Evolutionary conservation across 257 asterid species (phyloP), one percentile per base, ranked within the genome.

Genomic region (Hygrophila difformis): DNA sequence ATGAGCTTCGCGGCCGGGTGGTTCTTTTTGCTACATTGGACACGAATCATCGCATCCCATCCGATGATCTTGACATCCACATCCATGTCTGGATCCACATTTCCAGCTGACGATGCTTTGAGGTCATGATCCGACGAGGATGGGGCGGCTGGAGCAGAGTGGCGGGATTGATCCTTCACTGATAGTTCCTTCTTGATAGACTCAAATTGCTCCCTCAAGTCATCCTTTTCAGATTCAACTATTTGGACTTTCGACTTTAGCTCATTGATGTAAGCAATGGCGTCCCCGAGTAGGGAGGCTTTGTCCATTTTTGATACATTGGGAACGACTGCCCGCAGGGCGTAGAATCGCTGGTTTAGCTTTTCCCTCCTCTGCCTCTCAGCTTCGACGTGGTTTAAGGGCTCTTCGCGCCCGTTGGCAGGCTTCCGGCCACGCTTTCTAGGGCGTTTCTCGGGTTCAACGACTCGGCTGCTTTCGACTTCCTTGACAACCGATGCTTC

Each of bases 311-410:
- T 86, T 0, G 96, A 82, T 0, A 87, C 92, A 24, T 82, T 87
- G 0, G 96, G 96, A 10, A 87, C 96, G 0, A 87, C 93, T 0
- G 96, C 94, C 51, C 96, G 40, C 2, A 87, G 79, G 1, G 94
- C 81, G 41, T 87, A 82, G 61, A 87, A 87, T 38, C 66, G 64
- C 61, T 87, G 97, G 56, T 87, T 87, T 55, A 87, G 36, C 59
- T 87, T 87, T 81, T 87, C 97, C 59, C 97, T 63, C 69, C 97
- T 71, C 64, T 87, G 97, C 66, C 97, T 56, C 81, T 87, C 97
- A 0, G 97, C 97, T 46, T 87, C 97, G 9, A 87, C 97, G 18
- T 87, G 97, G 53, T 87, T 87, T 39, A 87, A 47, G 0, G 96
- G 96, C 76, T 87, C 94, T 53, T 79, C 94, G 28, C 97, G 57